These are phyloP conservation scores for Suillus placidus DNA, from an alignment of 768 basidiomycete genomes.

Conservation along the genomic window DNA sequence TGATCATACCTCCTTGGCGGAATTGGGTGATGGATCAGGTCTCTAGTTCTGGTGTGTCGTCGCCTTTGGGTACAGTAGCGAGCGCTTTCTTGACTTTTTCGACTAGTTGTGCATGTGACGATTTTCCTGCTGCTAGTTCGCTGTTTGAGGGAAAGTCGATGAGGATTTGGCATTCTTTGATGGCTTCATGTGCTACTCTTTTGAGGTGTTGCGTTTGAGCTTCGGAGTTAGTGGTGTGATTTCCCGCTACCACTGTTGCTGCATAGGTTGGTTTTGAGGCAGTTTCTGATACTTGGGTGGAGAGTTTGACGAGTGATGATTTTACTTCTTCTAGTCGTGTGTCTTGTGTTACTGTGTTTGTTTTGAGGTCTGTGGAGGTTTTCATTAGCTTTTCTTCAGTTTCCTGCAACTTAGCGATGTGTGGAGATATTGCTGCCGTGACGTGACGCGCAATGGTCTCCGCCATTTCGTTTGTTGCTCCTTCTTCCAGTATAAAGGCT, in stretches of 20 bases:
- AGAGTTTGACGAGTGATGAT: neutral
- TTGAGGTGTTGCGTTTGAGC: neutral
- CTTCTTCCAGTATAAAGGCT: neutral
- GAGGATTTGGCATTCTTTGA: neutral
- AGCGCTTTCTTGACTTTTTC: neutral
- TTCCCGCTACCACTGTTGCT: neutral
- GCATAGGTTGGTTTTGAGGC: neutral
- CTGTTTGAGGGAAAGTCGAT: neutral
- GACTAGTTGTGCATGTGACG: neutral
- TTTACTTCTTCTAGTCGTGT: slow-evolving; percentile 1
- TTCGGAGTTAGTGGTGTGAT: neutral
- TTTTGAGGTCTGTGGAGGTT: neutral
- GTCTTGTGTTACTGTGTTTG: neutral
- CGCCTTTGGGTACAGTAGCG: neutral
- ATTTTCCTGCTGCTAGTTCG: neutral
- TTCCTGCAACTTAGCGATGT: neutral
- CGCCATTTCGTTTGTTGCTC: too few species aligned
- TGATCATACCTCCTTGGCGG: slow-evolving; percentile 17
- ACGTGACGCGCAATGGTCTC: neutral
- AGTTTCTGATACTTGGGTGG: neutral
- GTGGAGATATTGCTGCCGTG: neutral
- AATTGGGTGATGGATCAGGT: neutral
- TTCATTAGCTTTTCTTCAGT: slow-evolving; percentile 1
- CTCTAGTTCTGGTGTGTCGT: neutral
- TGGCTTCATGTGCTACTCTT: neutral